Base-by-base conservation (phyloP, 805 yeast species). In the Cephaloascus fragrans region DNA sequence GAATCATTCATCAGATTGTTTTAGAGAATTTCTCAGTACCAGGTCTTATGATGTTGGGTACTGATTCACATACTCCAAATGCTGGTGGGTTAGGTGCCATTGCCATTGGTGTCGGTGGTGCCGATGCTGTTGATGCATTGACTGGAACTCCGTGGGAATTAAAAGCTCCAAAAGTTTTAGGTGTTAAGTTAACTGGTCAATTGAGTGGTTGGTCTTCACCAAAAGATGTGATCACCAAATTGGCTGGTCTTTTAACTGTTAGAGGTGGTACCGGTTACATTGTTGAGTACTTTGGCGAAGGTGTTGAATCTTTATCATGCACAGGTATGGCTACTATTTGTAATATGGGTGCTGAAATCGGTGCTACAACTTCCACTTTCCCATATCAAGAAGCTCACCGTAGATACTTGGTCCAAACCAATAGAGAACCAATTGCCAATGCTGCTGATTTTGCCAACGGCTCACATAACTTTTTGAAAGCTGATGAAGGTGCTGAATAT, bases 311-410 rank as follows among this genome's bases (percentile, higher is more conserved):
- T 39, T 75, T 93, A 53, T 82, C 95, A 18, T 87, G 96, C 70
- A 93, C 98, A 28, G 98, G 98, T 69, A 93, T 93, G 98, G 98
- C 95, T 45, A 93, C 98, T 44, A 90, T 93, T 61, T 90, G 97
- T 75, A 93, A 93, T 66, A 93, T 93, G 98, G 98, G 98, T 60
- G 98, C 98, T 40, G 98, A 93, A 68, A 88, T 93, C 42, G 98
- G 98, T 64, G 98, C 98, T 34, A 93, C 98, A 31, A 93, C 98
- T 34, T 90, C 97, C 18, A 78, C 86, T 41, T 93, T 93, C 87
- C 98, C 98, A 46, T 90, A 80, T 75, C 88, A 83, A 53, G 77
- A 74, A 37, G 81, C 89, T 39, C 87, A 83, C 69, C 71, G 67
- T 51, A 73, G 85, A 45, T 93, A 87, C 66, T 72, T 93, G 57